Base-by-base conservation (phyloP, 345 rosid genomes). In the Erucastrum elatum region DNA sequence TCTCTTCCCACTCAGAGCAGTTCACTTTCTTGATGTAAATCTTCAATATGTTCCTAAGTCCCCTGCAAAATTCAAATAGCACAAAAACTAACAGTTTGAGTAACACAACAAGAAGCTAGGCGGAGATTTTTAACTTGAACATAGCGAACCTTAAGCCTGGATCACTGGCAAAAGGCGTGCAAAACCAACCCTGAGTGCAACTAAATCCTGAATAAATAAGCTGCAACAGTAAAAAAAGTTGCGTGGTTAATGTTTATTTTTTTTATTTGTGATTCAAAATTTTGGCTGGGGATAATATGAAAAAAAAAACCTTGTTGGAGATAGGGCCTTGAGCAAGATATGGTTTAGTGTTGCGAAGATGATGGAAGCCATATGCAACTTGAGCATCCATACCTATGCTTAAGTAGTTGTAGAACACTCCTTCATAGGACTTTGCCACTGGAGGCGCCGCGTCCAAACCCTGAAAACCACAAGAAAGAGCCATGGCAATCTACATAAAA, bases 301-400 rank as follows among this genome's bases (percentile, higher is more conserved):
- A 59, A 11, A 46, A 74, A 70, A 53, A 96, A 39, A 96, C 99
- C 99, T 96, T 96, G 85, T 96, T 96, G 59, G 98, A 34, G 72
- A 96, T 84, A 68, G 99, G 99, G 59, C 99, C 98, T 79, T 87
- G 92, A 10, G 99, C 98, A 87, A 96, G 98, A 81, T 87, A 87
- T 70, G 99, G 98, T 75, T 91, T 96, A 53, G 89, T 91, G 81
- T 91, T 90, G 8, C 99, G 99, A 71, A 96, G 83, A 84, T 90
- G 91, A 73, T 96, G 99, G 85, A 96, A 96, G 64, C 96, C 96
- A 72, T 91, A 91, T 39, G 98, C 99, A 74, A 96, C 94, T 85
- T 91, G 95, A 80, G 99, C 99, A 81, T 96, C 99, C 99, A 96
- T 96, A 82, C 99, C 99, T 83, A 96, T 86, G 87, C 99, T 96